phyloP scores from a whole-genome alignment of 2,329 filamentous ascomycete species.

The Teratosphaeria gauchensis region DNA sequence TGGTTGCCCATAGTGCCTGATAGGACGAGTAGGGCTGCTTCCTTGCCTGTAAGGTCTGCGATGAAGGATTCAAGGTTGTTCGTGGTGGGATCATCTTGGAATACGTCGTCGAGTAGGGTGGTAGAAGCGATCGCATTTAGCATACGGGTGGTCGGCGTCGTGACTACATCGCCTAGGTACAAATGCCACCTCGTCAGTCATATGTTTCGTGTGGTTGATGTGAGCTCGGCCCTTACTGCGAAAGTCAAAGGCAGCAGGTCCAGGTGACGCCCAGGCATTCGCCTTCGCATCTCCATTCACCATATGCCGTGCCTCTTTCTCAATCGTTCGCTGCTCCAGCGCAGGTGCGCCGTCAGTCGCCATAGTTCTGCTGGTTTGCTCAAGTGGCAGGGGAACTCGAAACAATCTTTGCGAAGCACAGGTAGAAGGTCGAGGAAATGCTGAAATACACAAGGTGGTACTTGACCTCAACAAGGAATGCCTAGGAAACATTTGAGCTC shows the following conservation, averaged over 20 bases:
- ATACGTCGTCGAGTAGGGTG: slow-evolving; percentile 76
- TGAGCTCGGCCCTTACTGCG: slow-evolving; percentile 30
- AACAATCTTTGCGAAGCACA: not conserved
- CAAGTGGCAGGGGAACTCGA: not conserved
- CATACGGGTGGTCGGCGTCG: slow-evolving; percentile 72
- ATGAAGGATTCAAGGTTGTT: slow-evolving; percentile 64
- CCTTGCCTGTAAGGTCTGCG: slow-evolving; percentile 63
- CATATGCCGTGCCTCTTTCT: slow-evolving; percentile 17
- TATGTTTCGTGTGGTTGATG: not conserved
- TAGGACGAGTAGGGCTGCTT: slow-evolving; percentile 68
- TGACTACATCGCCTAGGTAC: slow-evolving; percentile 50
- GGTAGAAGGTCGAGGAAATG: not conserved
- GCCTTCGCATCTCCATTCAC: slow-evolving; percentile 16
- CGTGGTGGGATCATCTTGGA: slow-evolving; percentile 70
- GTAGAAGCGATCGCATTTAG: slow-evolving; percentile 65
- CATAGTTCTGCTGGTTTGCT: not conserved
- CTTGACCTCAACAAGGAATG: not conserved
- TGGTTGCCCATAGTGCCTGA: slow-evolving; percentile 96
- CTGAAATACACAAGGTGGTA: not conserved
- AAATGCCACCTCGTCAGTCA: not conserved
- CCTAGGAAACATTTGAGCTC: not conserved
- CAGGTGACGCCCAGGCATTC: slow-evolving; percentile 33
- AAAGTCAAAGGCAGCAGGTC: slow-evolving; percentile 48
- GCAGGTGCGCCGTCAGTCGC: slow-evolving; percentile 4
- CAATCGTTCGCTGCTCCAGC: slow-evolving; percentile 11